Conservation (phyloP, 805 yeast species). For the Debaryomyces castellii region DNA sequence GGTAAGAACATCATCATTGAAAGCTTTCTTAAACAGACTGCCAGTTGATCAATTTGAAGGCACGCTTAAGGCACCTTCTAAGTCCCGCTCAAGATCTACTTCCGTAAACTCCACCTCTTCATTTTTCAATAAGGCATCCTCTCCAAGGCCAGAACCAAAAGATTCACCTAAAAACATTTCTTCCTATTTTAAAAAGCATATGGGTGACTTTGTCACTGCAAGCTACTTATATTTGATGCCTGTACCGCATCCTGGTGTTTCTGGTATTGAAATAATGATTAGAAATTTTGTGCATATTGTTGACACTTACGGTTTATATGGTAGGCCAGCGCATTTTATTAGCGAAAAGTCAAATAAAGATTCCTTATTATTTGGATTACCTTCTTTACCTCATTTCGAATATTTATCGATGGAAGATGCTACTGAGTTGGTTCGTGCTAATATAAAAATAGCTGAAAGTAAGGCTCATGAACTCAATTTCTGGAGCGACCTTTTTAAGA, state of each 20-base stretch:
- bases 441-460: constrained; percentile 15
- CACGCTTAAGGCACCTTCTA: constrained; percentile 2
- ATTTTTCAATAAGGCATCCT: constrained; percentile 28
- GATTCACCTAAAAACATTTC: constrained; percentile 10
- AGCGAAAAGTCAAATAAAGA: constrained; percentile 68
- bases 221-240: constrained; percentile 67
- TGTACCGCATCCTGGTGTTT: constrained; percentile 68
- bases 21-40: background rate
- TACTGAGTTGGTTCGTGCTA: constrained; percentile 15
- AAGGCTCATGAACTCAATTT: constrained; percentile 26
- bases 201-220: constrained; percentile 29
- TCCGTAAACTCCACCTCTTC: constrained; percentile 27
- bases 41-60: constrained; percentile 12
- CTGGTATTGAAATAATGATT: constrained; percentile 70
- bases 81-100: constrained; percentile 16
- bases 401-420: constrained; percentile 43
- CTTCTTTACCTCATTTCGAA: constrained; percentile 68
- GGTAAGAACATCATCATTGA: constrained; percentile 16
- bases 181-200: constrained; percentile 28
- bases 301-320: constrained; percentile 70
- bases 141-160: constrained; percentile 13
- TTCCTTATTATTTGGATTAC: constrained; percentile 73
- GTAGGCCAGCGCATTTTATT: constrained; percentile 70
- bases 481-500: constrained; percentile 29
- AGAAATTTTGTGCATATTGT: constrained; percentile 66